Percentiles rank a stretch among this genome's conserved stretches.
phyloP scores from a whole-genome alignment of 805 yeast genomes.

The Saturnispora zaruensis region DNA sequence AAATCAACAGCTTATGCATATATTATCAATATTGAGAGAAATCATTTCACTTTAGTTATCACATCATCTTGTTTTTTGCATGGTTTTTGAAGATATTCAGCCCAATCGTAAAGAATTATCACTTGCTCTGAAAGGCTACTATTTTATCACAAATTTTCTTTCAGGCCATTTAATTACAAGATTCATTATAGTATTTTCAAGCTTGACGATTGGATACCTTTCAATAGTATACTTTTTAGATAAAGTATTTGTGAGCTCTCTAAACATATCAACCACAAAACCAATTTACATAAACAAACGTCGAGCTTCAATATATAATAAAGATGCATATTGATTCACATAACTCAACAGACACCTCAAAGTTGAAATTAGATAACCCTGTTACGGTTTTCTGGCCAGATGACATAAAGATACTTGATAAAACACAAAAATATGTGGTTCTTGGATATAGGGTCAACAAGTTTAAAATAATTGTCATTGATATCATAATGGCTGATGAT shows the following conservation, averaged over 20 bases:
- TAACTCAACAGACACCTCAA: background rate
- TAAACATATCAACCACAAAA: slow-evolving; percentile 4
- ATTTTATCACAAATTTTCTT: background rate
- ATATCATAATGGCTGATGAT: slow-evolving; percentile 15
- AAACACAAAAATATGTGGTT: slow-evolving; percentile 14
- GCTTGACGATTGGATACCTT: slow-evolving; percentile 5
- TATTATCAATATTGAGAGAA: background rate
- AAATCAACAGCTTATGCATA: background rate
- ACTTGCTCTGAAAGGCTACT: background rate
- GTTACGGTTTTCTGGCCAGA: slow-evolving; percentile 28
- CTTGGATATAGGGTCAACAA: slow-evolving; percentile 23
- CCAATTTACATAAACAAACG: slow-evolving; percentile 8
- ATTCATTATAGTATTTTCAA: slow-evolving; percentile 1
- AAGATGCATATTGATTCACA: background rate
- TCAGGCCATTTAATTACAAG: slow-evolving; percentile 2
- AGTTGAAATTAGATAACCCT: background rate
- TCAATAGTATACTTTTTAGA: slow-evolving; percentile 6
- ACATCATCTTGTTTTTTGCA: background rate
- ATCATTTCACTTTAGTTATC: background rate
- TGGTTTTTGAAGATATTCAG: background rate
- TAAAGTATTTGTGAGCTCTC: slow-evolving; percentile 6
- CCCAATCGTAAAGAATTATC: background rate
- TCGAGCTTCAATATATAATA: slow-evolving; percentile 13
- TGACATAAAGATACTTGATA: slow-evolving; percentile 16
- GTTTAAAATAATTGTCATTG: slow-evolving; percentile 21